These are phyloP conservation scores for Yamadazyma trypodendri DNA, from an alignment of 1,139 yeast species.

Conservation along the genomic window DNA sequence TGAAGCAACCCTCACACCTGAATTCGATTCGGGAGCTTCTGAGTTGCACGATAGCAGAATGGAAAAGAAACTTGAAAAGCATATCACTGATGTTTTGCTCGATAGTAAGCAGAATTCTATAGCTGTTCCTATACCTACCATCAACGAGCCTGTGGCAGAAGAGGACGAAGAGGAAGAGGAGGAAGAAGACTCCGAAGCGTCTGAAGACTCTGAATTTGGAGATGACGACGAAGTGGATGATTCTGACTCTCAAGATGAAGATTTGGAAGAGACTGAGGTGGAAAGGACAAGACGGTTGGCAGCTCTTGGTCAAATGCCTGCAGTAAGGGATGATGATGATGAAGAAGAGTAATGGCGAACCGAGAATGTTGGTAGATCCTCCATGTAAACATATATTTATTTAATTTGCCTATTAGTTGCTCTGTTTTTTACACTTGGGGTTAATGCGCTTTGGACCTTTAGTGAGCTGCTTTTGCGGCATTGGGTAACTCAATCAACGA, in stretches of 20 bases:
- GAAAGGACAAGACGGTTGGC: slow-evolving; percentile 78
- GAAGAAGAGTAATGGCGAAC: slow-evolving; percentile 51
- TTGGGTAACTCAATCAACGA: slow-evolving; percentile 61
- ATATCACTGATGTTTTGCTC: slow-evolving; percentile 23
- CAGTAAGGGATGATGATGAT: slow-evolving; percentile 46
- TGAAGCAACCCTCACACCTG: slow-evolving; percentile 12
- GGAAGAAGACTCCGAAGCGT: slow-evolving; percentile 14
- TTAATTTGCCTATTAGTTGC: too few relatives aligned
- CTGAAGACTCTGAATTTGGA: slow-evolving; percentile 64
- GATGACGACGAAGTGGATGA: slow-evolving; percentile 23
- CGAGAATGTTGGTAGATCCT: background rate
- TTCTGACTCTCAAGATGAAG: slow-evolving; percentile 23
- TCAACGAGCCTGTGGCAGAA: slow-evolving; percentile 8
- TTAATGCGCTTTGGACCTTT: slow-evolving; percentile 9
- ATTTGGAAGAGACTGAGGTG: slow-evolving; percentile 54
- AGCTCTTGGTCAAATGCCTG: slow-evolving; percentile 62
- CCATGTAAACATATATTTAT: background rate
- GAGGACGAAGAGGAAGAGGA: slow-evolving; percentile 7
- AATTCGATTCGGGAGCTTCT: slow-evolving; percentile 22
- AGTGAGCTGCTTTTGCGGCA: slow-evolving; percentile 46
- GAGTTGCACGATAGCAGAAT: slow-evolving; percentile 19
- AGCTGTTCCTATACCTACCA: slow-evolving; percentile 11
- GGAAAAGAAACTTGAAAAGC: slow-evolving; percentile 27
- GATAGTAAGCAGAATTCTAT: slow-evolving; percentile 7
- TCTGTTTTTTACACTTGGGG: too few relatives aligned